Conservation (phyloP, 345 rosid genomes). For the Viola odorata region DNA sequence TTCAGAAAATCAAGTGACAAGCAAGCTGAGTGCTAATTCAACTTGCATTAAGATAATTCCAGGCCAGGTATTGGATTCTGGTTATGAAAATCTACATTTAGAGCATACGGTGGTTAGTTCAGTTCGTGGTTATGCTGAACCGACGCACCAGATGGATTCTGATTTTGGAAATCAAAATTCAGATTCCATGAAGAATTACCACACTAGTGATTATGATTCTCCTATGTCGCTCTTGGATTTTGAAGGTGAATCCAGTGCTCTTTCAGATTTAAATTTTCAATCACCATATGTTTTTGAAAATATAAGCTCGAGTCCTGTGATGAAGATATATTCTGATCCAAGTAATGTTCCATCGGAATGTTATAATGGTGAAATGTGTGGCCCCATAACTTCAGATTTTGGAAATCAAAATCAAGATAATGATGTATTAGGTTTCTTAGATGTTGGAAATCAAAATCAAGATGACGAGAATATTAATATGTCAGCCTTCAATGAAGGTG, state of each 20-base stretch:
- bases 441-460: not conserved
- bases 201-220: too few species aligned
- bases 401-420: not conserved
- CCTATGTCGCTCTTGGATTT: too few species aligned
- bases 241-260: too few species aligned
- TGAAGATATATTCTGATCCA: too few species aligned
- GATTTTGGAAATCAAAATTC: slow-evolving; percentile 5
- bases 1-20: not conserved
- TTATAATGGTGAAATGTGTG: not conserved
- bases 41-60: not conserved
- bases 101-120: not conserved
- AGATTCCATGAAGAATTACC: not conserved
- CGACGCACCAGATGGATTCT: not conserved
- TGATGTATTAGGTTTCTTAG: not conserved
- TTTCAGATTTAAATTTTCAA: too few species aligned
- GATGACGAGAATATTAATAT: not conserved
- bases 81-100: not conserved
- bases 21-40: not conserved
- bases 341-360: too few species aligned
- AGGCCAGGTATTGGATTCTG: not conserved
- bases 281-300: too few species aligned
- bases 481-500: not conserved
- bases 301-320: too few species aligned
- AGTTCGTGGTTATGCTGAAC: not conserved
- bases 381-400: not conserved